Evolutionary conservation across 768 basidiomycete species (phyloP), one percentile per base, ranked within the genome.

Genomic region (Punctularia strigosozonata): DNA sequence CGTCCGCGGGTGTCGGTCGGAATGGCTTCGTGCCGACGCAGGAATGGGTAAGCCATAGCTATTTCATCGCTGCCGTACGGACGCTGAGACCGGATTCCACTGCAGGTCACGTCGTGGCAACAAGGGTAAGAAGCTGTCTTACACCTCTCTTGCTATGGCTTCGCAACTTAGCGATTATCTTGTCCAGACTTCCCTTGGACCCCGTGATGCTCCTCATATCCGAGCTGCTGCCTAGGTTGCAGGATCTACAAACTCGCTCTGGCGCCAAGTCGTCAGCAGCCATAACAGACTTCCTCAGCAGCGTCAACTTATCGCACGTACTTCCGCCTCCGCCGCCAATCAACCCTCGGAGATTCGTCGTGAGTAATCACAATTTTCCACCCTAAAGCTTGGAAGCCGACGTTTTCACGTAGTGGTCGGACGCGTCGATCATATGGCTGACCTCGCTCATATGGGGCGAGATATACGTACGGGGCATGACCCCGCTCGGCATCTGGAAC

Each of bases 11-110:
- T 10, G 73, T 92, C 14, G 90, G 90, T 21, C 70, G 83, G 47
- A 92, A 89, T 55, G 88, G 90, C 3, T 99, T 97, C 58, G 68
- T 92, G 6, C 91, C 95, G 8, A 95, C 90, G 3, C 88, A 95
- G 55, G 89, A 90, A 75, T 99, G 95, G 94, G 90, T 89, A 46
- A 40, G 70, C 51, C n/a, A 2, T n/a, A 30, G 41, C 18, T 39
- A n/a, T 34, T 28, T 26, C n/a, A 33, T 40, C 6, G 30, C 26
- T 32, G 30, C 23, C 24, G 18, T 31, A 24, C 31, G 3, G 8
- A 26, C n/a, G 15, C 37, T 44, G 23, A 50, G 19, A 20, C 8
- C 10, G 28, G 23, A 45, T 28, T 37, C 36, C 38, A 8, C 20
- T 7, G 15, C 42, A 85, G 84, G 82, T 90, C 4, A 74, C 84